A percentile compares a stretch with the other conserved stretches of the same genome.
Conservation (phyloP, 169 alveolate genomes). For the Plasmodium cynomolgi region DNA sequence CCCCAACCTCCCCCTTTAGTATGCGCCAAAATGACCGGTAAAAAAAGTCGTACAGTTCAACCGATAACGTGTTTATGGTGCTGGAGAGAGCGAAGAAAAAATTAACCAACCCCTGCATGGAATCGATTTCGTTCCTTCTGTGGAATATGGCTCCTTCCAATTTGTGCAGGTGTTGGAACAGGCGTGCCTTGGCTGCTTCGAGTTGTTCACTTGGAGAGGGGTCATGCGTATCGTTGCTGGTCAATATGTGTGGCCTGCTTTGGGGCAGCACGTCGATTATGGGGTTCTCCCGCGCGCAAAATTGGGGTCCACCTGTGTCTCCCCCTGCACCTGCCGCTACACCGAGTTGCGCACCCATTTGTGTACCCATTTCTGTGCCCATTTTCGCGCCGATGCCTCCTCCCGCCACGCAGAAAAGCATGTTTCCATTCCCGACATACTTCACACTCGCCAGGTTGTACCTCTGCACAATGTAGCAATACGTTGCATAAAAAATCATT, state of each 20-base stretch:
- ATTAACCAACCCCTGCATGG: constrained; percentile 56
- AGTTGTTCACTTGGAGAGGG: neutral
- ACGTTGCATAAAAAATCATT: constrained; percentile 38
- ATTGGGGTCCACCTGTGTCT: neutral
- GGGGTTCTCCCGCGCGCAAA: neutral
- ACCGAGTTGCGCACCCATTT: neutral
- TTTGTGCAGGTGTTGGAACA: neutral
- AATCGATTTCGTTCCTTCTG: constrained; percentile 44
- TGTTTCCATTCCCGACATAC: neutral
- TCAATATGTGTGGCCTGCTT: neutral
- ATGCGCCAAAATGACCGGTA: constrained; percentile 31
- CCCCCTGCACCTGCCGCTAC: neutral
- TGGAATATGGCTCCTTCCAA: constrained; percentile 8
- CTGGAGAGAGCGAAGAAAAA: constrained; percentile 17
- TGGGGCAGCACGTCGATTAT: neutral
- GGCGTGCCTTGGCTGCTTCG: neutral
- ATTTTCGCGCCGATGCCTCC: neutral
- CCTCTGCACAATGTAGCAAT: constrained; percentile 13
- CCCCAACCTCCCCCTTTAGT: neutral
- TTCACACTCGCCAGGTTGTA: neutral
- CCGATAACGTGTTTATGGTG: constrained; percentile 30
- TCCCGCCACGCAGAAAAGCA: neutral
- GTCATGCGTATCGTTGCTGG: neutral
- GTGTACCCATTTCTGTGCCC: neutral
- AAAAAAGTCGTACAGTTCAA: constrained; percentile 19